These are phyloP conservation scores for Pseudisothecium myosuroides DNA, from an alignment of 225 moss, liverwort and hornwort genomes.

Conservation along the genomic window DNA sequence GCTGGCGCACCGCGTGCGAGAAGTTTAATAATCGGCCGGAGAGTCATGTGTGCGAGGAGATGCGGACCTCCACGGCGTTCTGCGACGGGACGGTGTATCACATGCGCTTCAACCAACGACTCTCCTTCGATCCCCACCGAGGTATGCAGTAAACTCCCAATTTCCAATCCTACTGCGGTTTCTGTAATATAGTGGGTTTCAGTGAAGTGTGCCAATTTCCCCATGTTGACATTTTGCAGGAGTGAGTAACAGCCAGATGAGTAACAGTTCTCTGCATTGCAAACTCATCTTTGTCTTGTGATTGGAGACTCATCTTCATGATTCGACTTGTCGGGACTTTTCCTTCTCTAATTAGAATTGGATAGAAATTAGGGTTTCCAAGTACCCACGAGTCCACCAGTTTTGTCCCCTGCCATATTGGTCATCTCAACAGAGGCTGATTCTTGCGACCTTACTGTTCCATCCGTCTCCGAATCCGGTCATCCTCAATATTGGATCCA, in stretches of 20 bases:
- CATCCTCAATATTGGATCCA: not conserved
- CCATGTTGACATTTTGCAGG: not conserved
- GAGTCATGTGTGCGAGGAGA: slow-evolving; percentile 34
- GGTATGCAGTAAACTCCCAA: not conserved
- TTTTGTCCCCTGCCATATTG: not conserved
- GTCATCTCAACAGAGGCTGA: not conserved
- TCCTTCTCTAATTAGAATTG: not conserved
- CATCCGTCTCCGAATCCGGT: not conserved
- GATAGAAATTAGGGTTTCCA: not conserved
- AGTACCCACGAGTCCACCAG: not conserved
- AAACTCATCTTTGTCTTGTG: not conserved
- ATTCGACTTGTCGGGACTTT: not conserved
- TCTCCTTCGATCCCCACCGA: slow-evolving; percentile 21
- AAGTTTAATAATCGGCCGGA: slow-evolving; percentile 5
- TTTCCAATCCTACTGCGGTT: not conserved
- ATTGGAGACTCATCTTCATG: not conserved
- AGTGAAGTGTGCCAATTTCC: not conserved
- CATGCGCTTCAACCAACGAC: slow-evolving; percentile 33
- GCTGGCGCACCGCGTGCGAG: slow-evolving; percentile 34
- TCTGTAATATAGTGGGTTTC: not conserved
- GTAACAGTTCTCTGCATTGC: not conserved
- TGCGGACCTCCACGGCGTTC: slow-evolving; percentile 29
- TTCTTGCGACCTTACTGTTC: not conserved
- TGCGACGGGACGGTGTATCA: slow-evolving; percentile 37
- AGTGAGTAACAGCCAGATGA: not conserved